Conservation (phyloP, 345 rosid genomes). For the Psidium friedrichsthalianum region DNA sequence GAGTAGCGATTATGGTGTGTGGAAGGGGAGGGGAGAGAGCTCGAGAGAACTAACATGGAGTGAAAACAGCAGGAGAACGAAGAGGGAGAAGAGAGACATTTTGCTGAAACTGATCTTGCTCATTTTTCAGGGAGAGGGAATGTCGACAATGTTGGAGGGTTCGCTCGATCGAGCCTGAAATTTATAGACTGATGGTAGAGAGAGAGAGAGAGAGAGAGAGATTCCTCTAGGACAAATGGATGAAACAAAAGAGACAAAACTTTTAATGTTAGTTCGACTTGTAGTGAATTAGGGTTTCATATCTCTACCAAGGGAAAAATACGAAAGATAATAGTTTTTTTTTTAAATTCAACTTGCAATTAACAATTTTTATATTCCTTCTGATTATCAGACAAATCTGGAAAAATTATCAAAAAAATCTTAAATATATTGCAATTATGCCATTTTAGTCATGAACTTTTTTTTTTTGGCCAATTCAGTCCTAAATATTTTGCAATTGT, state of each 20-base stretch:
- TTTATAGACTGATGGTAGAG: background rate
- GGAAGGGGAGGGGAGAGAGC: background rate
- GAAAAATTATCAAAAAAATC: background rate
- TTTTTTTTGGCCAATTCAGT: no score
- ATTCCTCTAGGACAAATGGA: background rate
- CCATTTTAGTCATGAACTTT: no score
- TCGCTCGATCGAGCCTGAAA: background rate
- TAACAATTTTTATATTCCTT: background rate
- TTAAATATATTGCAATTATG: no score
- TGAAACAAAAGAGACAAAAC: background rate
- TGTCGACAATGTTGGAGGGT: background rate
- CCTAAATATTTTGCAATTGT: no score
- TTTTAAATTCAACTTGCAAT: background rate
- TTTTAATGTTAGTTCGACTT: background rate
- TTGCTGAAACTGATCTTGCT: background rate
- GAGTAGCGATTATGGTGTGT: background rate
- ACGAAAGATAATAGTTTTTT: background rate
- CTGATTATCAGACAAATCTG: background rate
- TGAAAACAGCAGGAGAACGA: background rate
- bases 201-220: background rate
- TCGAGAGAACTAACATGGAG: slow-evolving; percentile 19
- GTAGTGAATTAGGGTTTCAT: background rate
- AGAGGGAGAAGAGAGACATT: background rate
- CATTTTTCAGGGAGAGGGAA: background rate
- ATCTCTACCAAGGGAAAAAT: background rate